Base-by-base conservation (phyloP, 2,329 filamentous ascomycete species). In the Fusarium sp. region DNA sequence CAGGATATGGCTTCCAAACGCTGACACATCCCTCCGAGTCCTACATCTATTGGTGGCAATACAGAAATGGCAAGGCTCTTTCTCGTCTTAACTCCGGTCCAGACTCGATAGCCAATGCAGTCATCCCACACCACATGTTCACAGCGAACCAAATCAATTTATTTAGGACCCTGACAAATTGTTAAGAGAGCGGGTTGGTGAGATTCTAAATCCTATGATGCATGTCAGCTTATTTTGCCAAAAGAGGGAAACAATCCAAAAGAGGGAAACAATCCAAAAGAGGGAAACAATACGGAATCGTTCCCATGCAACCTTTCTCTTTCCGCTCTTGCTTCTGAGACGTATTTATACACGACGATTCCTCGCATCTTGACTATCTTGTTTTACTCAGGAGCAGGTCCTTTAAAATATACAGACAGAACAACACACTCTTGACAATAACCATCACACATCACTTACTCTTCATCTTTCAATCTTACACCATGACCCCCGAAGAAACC, bases 401-500 rank as follows among this genome's bases (percentile, higher is more conserved):
- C 20, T 20, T 20, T 20, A 20, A 20, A 20, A 3, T 20, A 20
- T 20, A 20, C 20, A 20, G 20, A 20, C 20, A 20, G 3, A 20
- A 20, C 20, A 20, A 20, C 20, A 20, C 20, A 20, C 3, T 20
- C 20, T 20, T 20, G 20, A 20, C 20, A 3, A 20, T 20, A 20
- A 20, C 20, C n/a, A n/a, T 20, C 20, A 20, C 20, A 20, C 20
- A 20, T 20, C 20, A 20, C 20, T 20, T 20, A 37, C 9, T 18
- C 5, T 37, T 37, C 16, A 11, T 4, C 18, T 4, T 29, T 37
- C 34, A 18, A 9, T 3, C 14, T 3, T 27, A 16, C 32, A n/a
- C 1, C 30, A 58, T 58, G 56, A 45, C 56, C 7, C 29, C 48
- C 1, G 48, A 58, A 58, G 56, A 58, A 24, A 58, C 56, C 4